Evolutionary conservation across 305 asterid genomes (phyloP), one percentile per base, ranked within the genome.

Genomic region (Withania somnifera): DNA sequence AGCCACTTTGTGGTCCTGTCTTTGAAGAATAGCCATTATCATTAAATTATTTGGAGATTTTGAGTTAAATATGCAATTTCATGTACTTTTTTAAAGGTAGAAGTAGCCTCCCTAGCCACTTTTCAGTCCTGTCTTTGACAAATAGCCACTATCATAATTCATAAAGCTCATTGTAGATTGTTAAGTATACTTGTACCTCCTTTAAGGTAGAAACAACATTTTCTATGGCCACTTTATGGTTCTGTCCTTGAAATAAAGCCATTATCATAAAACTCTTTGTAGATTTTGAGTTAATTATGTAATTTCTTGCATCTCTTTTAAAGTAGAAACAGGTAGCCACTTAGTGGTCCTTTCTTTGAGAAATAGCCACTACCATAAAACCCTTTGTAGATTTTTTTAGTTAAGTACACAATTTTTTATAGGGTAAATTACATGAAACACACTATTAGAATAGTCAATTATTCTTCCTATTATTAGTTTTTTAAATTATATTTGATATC

Each of bases 181-280:
- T 57, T 57, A 22, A 57, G 17, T 14, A 22, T 57, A 3, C 17
- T 26, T 57, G 22, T 7, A 22, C 10, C 34, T 7, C 66, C 11
- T 58, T 58, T 58, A 11, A 58, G 34, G 2, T 24, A 22, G n/a
- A 58, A 28, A 58, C 24, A 24, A n/a, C 2, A 4, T 19, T 24
- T 24, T 4, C 2, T 58, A n/a, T n/a, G 4, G 13, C 0, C 1
- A 24, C 0, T 24, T 56, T 57, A 22, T 1, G 4, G 0, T 58
- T 2, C 2, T 58, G 32, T 58, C 3, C 24, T 58, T 24, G 66
- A 24, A 11, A 5, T 24, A 26, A 11, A 58, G 5, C 6, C 5
- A 11, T 24, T 24, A 5, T 58, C 4, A 28, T 58, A 58, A 11
- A 5, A 91, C 84, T 58, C 89, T 47, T 56, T 88, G 86, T 91